Percentiles rank a stretch among this genome's conserved stretches.
These are phyloP conservation scores for Yamadazyma kanchanaburiensis DNA, from an alignment of 1,139 yeast genomes.

Conservation along the genomic window DNA sequence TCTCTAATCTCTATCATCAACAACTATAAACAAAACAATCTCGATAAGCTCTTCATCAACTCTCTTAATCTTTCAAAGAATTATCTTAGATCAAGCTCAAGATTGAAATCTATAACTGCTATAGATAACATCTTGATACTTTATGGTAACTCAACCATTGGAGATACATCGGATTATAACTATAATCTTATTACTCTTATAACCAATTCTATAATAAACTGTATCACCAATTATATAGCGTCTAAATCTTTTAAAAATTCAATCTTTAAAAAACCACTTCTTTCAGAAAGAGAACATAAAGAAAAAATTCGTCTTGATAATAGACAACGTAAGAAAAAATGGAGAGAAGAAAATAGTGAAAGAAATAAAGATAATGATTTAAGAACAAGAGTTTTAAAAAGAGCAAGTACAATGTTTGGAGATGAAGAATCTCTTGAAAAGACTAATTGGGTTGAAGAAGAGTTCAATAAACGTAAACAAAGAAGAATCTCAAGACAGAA, in stretches of 20 bases:
- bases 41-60: constrained; percentile 25
- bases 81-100: constrained; percentile 19
- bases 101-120: constrained; percentile 9
- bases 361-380: constrained; percentile 87
- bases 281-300: constrained; percentile 37
- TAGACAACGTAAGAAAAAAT: constrained; percentile 81
- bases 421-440: constrained; percentile 50
- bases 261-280: constrained; percentile 22
- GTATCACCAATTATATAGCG: constrained; percentile 25
- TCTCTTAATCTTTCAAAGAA: constrained; percentile 39
- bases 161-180: constrained; percentile 10
- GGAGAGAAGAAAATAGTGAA: constrained; percentile 83
- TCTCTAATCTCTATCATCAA: constrained; percentile 14
- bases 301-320: constrained; percentile 69
- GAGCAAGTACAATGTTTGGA: constrained; percentile 72
- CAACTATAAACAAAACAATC: constrained; percentile 23
- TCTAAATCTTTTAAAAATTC: constrained; percentile 14
- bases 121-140: constrained; percentile 14
- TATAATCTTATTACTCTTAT: constrained; percentile 22
- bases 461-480: constrained; percentile 62
- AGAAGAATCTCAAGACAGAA: constrained; percentile 47
- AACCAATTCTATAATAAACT: constrained; percentile 27
- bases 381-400: constrained; percentile 67
- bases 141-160: constrained; percentile 10
- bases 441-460: constrained; percentile 72